These are phyloP conservation scores for Verticillium klebahnii DNA, from an alignment of 2,329 filamentous ascomycete species.

Conservation along the genomic window DNA sequence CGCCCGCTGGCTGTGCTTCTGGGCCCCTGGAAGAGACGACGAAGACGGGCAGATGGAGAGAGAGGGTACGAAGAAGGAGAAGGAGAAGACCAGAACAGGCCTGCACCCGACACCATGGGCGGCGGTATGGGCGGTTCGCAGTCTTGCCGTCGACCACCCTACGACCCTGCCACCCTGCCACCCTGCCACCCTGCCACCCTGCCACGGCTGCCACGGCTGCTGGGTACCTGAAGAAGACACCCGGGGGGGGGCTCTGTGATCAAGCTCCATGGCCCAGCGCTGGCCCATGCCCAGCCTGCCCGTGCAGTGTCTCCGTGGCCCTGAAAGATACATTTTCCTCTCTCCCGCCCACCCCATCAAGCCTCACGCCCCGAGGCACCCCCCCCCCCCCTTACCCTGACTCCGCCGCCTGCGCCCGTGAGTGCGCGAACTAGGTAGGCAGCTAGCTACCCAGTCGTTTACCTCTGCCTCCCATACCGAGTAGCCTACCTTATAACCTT, in stretches of 20 bases:
- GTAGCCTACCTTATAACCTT: neutral
- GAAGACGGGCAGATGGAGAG: neutral
- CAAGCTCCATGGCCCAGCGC: neutral
- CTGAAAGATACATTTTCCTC: slow-evolving; percentile 10
- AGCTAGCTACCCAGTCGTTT: neutral
- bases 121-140: neutral
- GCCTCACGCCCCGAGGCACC: slow-evolving; percentile 7
- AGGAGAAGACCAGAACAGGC: neutral
- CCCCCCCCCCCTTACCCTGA: slow-evolving; percentile 1
- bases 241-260: neutral
- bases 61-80: neutral
- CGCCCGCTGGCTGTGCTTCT: slow-evolving; percentile 5
- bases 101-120: neutral
- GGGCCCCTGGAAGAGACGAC: neutral
- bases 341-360: neutral
- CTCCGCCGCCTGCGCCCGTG: neutral
- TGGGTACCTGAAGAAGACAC: neutral
- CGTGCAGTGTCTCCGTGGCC: slow-evolving; percentile 3
- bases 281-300: neutral
- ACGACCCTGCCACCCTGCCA: no score
- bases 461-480: neutral
- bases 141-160: neutral
- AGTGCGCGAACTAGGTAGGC: neutral
- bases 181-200: no score
- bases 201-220: neutral